Percentiles rank a stretch among this genome's conserved stretches.
These are phyloP conservation scores for Aschersonia sp. DNA, from an alignment of 2,329 filamentous ascomycete genomes.

Conservation along the genomic window DNA sequence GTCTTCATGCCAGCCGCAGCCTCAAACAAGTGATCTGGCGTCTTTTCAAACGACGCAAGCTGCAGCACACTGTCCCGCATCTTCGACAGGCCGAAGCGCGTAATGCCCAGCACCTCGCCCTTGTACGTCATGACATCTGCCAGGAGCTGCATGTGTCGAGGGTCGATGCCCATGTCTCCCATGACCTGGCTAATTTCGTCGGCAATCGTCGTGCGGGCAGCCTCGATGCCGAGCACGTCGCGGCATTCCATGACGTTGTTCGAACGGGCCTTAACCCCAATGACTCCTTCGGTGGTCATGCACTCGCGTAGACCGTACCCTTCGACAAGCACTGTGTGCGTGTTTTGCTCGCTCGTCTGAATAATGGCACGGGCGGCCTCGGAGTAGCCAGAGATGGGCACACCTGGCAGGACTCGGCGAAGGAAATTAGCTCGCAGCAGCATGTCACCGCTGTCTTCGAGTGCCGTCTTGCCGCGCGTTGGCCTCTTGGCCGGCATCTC, in stretches of 20 bases:
- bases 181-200: slow-evolving; percentile 81
- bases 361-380: slow-evolving; percentile 80
- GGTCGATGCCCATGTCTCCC: slow-evolving; percentile 89
- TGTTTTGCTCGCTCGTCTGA: slow-evolving; percentile 56
- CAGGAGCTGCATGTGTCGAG: slow-evolving; percentile 91
- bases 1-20: slow-evolving; percentile 85
- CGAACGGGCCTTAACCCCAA: slow-evolving; percentile 57
- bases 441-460: slow-evolving; percentile 30
- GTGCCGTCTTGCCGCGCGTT: slow-evolving; percentile 28
- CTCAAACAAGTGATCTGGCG: slow-evolving; percentile 91
- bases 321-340: slow-evolving; percentile 72
- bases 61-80: slow-evolving; percentile 92
- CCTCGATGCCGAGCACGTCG: slow-evolving; percentile 86
- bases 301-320: slow-evolving; percentile 81
- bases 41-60: slow-evolving; percentile 94
- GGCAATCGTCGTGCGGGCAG: slow-evolving; percentile 78
- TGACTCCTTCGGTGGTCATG: slow-evolving; percentile 86
- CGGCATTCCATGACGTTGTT: slow-evolving; percentile 87
- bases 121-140: slow-evolving; percentile 99
- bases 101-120: slow-evolving; percentile 91
- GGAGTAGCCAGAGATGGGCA: slow-evolving; percentile 83
- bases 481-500: slow-evolving; percentile 31
- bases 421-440: slow-evolving; percentile 72
- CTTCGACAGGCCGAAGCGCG: slow-evolving; percentile 87
- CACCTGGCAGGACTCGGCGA: slow-evolving; percentile 63